Conservation (phyloP, 345 rosid genomes). For the Sisymbrium altissimum region DNA sequence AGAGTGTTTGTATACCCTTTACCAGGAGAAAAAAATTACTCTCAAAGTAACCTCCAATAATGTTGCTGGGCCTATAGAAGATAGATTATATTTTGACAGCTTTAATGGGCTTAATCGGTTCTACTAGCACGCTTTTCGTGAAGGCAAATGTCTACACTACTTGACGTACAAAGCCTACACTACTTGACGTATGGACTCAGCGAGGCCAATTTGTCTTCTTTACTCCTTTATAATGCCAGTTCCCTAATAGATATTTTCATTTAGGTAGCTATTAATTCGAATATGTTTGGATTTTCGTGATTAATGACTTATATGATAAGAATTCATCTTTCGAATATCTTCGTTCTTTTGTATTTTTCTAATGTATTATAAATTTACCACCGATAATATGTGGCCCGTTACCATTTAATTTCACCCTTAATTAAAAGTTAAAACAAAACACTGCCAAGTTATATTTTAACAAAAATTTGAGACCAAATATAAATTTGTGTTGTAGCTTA, state of each 20-base stretch:
- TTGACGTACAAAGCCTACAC: no score
- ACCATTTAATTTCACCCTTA: not conserved
- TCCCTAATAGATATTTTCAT: not conserved
- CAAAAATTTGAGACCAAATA: not conserved
- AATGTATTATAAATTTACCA: not conserved
- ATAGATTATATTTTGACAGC: not conserved
- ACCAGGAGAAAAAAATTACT: not conserved
- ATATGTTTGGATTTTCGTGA: no score
- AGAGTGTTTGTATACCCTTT: no score
- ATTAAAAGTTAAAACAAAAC: not conserved
- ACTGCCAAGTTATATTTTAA: not conserved
- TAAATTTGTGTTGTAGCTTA: not conserved
- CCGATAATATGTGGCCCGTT: not conserved
- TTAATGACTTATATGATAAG: no score
- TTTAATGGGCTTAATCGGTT: not conserved
- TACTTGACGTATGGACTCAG: not conserved
- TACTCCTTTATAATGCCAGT: not conserved
- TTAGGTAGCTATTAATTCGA: no score
- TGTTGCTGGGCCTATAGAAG: not conserved
- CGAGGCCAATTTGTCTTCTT: not conserved
- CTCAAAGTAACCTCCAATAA: not conserved
- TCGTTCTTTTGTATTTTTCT: no score
- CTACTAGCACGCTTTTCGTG: not conserved
- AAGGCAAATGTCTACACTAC: not conserved
- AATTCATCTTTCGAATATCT: no score